Evolutionary conservation across 257 asterid genomes (phyloP), one percentile per base, ranked within the genome.

Genomic region (Plantago elongata): DNA sequence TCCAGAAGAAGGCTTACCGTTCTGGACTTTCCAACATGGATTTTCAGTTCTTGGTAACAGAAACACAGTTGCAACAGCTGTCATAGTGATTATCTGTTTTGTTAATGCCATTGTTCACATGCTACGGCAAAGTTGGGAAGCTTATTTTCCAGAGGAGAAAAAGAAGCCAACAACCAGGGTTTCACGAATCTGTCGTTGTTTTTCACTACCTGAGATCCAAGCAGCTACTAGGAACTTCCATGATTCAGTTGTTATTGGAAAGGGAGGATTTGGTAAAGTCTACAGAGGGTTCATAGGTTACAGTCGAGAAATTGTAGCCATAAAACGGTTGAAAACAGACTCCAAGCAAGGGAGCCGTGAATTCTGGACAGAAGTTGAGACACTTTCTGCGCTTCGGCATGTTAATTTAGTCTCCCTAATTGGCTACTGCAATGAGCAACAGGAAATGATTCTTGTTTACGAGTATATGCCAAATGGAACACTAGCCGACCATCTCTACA

Each of bases 291-390:
- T 54, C 44, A 62, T 85, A 54, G 81, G 82, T 69, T 54, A 69
- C 52, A 78, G 68, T 52, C 60, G 30, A 46, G 62, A 70, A 22
- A 45, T 56, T 66, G 83, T 85, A 18, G 94, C 94, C 58, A 60
- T 85, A 18, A 85, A 83, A 73, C 69, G 90, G 34, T 60, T 69
- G 14, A 85, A 76, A 64, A 63, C 65, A 30, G 81, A 72, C 65
- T 83, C 94, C 61, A 77, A 68, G 42, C 94, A 85, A 63, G 94
- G 94, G 27, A 78, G 60, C 51, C 81, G 46, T 1, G 84, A 83
- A 71, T 85, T 83, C 57, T 72, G 75, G 95, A 72, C 80, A 0
- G 94, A 83, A 77, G 71, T 85, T 57, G 79, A 77, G 60, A 75
- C 74, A 50, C 80, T 85, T 71, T 81, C 90, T 50, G 75, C 72